A percentile compares a stretch with the other conserved stretches of the same genome.
Conservation (phyloP, 352 stramenopile species). For the Pythium biforme region DNA sequence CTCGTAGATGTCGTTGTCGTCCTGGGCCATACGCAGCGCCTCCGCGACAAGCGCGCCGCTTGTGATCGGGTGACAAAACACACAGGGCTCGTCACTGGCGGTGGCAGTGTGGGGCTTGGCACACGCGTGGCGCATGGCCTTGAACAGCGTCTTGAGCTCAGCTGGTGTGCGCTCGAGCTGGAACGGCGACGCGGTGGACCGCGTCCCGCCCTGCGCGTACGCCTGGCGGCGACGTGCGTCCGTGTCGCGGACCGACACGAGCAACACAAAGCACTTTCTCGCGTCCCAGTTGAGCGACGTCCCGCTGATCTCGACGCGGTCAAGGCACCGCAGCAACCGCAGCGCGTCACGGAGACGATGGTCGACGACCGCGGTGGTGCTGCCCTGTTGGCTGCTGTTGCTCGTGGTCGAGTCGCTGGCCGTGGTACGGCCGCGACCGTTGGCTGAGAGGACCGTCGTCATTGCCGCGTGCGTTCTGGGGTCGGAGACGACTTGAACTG, state of each 20-base stretch:
- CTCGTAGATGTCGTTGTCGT: not conserved
- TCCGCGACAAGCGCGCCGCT: conserved; percentile 1
- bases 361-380: no score
- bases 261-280: conserved; percentile 8
- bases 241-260: conserved; percentile 12
- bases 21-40: not conserved
- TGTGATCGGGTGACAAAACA: conserved; percentile 7
- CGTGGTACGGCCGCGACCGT: no score
- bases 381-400: not conserved
- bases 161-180: conserved; percentile 21
- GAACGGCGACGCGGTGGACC: conserved; percentile 7
- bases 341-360: conserved; percentile 1
- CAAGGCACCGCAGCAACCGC: conserved; percentile 11
- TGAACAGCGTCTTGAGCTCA: conserved; percentile 11
- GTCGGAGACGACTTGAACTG: no score
- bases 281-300: conserved; percentile 15
- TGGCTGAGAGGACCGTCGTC: no score
- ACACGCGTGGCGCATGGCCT: conserved; percentile 10
- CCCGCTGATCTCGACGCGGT: conserved; percentile 15
- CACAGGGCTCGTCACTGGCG: not conserved
- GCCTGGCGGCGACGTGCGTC: not conserved
- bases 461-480: no score
- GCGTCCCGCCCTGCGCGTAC: conserved; percentile 2
- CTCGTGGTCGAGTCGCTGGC: not conserved
- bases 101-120: not conserved